These are phyloP conservation scores for Aspergillus piperis DNA, from an alignment of 2,329 filamentous ascomycete species.

Conservation along the genomic window DNA sequence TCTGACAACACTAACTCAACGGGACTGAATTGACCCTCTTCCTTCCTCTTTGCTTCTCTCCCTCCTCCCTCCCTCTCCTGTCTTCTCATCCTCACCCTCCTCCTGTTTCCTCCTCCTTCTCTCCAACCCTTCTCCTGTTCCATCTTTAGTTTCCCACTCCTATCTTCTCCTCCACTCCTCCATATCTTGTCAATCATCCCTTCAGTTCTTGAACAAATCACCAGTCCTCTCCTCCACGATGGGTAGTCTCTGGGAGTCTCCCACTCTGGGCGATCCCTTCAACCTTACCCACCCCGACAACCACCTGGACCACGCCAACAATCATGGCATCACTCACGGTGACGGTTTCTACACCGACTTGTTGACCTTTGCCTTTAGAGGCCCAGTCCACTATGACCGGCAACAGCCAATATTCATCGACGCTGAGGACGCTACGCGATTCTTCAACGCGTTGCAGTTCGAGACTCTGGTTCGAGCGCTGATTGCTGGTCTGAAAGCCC, in stretches of 20 bases:
- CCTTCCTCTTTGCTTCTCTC: not conserved
- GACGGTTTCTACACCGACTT: conserved; percentile 39
- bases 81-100: not conserved
- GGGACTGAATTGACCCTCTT: too few relatives aligned
- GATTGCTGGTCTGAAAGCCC: conserved; percentile 43
- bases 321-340: not conserved
- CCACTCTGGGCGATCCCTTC: conserved; percentile 12
- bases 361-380: conserved; percentile 44
- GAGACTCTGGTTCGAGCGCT: conserved; percentile 39
- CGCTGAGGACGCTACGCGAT: conserved; percentile 41
- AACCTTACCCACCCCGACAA: not conserved
- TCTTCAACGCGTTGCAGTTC: conserved; percentile 40
- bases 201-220: not conserved
- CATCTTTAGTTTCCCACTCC: not conserved
- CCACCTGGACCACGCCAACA: not conserved
- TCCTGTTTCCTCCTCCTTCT: not conserved
- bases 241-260: conserved; percentile 27
- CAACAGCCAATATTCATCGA: conserved; percentile 47
- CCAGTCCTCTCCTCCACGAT: conserved; percentile 17
- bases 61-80: not conserved
- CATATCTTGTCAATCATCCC: not conserved
- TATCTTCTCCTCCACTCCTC: not conserved
- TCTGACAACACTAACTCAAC: too few relatives aligned
- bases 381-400: conserved; percentile 37
- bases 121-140: not conserved